Evolutionary conservation across 208 protist genomes (phyloP), one percentile per base, ranked within the genome.

Genomic region (Trypanosomatidae sp.): DNA sequence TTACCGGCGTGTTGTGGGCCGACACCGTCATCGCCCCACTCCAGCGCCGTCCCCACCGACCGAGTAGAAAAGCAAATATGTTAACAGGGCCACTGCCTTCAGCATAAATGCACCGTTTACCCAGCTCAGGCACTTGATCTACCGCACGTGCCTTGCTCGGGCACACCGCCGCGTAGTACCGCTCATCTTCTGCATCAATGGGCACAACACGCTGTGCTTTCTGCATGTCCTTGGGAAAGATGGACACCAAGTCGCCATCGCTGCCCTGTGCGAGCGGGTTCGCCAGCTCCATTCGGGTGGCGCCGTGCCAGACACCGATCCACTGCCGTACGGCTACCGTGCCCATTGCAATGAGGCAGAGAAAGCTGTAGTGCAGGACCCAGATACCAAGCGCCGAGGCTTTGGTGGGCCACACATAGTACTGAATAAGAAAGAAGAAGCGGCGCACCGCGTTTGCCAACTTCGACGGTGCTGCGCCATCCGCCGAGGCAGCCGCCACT

Each of bases 181-280:
- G 50, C 72, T 90, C 79, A n/a, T 90, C 80, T 3, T 88, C 76
- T 0, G 59, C 28, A 22, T 84, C 64, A 28, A 80, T 56, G 44
- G 62, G 43, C 53, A 15, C 58, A 9, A 84, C 62, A 0, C 71
- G 76, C 76, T 76, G 76, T 36, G 76, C 71, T 43, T 73, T 43
- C 47, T 75, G 71, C 25, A 56, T 5, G 36, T 74, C 74, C 39
- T 50, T 53, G 1, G 86, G 83, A 43, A 95, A 95, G 62, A 92
- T 89, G 3, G 71, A 72, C 25, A 95, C 86, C 39, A 95, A 67
- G 4, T 85, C 78, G 10, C 91, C 91, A 33, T 85, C 70, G 62
- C 60, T 86, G 68, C 86, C 70, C 19, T 90, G 81, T 5, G 84
- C 88, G n/a, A 91, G 77, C 28, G 88, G 91, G 78, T 95, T 95